Conservation (phyloP, 345 rosid species). For the Moricandia moricandioides region DNA sequence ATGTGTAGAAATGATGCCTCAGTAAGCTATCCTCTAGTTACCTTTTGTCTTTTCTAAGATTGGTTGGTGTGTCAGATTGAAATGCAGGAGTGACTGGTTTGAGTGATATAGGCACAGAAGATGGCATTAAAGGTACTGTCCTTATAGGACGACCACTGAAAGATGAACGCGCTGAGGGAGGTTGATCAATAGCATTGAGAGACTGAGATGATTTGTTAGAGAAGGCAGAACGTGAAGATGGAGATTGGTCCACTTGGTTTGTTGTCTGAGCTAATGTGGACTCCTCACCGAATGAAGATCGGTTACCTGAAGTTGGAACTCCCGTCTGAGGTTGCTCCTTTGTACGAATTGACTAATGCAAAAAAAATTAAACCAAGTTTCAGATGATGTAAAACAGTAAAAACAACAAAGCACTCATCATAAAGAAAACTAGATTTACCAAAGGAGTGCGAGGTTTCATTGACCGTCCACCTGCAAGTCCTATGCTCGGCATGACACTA, state of each 20-base stretch:
- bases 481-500: constrained; percentile 42
- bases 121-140: constrained; percentile 49
- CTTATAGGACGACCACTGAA: constrained; percentile 47
- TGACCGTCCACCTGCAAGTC: constrained; percentile 55
- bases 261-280: constrained; percentile 45
- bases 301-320: constrained; percentile 44
- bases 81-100: constrained; percentile 53
- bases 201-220: constrained; percentile 42
- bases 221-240: constrained; percentile 39
- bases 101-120: constrained; percentile 50
- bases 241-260: constrained; percentile 42
- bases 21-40: constrained; percentile 20
- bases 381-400: constrained; percentile 5
- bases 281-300: constrained; percentile 35
- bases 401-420: not conserved
- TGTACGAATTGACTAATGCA: constrained; percentile 58
- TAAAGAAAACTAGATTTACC: constrained; percentile 34
- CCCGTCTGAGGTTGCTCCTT: constrained; percentile 52
- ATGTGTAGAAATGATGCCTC: constrained; percentile 6
- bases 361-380: constrained; percentile 24
- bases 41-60: constrained; percentile 59
- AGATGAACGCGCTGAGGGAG: constrained; percentile 53
- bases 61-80: constrained; percentile 42
- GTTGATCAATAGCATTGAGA: constrained; percentile 42
- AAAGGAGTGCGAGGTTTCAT: constrained; percentile 44